Conservation (phyloP, 176 grass and related monocot genomes). For the Leersia perrieri region DNA sequence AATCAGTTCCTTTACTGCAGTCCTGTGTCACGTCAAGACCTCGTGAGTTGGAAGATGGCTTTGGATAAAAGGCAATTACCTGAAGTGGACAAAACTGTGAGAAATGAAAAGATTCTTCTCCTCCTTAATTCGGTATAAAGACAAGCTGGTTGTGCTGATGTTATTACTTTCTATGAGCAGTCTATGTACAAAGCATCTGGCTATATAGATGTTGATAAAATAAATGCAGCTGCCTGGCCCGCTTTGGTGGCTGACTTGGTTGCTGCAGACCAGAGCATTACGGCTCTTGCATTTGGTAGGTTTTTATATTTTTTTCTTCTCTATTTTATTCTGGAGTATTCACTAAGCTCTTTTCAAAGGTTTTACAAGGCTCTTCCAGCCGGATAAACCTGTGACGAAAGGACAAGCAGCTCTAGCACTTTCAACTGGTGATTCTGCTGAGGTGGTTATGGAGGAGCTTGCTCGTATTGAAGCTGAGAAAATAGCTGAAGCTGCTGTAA, state of each 20-base stretch:
- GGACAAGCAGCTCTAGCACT: constrained; percentile 85
- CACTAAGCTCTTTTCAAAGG: constrained; percentile 45
- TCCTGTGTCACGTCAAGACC: constrained; percentile 85
- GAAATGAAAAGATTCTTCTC: constrained; percentile 31
- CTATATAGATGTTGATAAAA: constrained; percentile 91
- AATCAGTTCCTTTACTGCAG: constrained; percentile 46
- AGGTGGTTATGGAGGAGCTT: constrained; percentile 78
- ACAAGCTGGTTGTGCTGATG: constrained; percentile 2
- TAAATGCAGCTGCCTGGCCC: constrained; percentile 87
- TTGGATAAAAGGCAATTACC: constrained; percentile 70
- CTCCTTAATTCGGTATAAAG: neutral
- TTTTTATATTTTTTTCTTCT: constrained; percentile 22
- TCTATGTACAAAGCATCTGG: constrained; percentile 64
- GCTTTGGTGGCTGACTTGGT: constrained; percentile 70
- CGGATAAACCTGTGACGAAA: constrained; percentile 93
- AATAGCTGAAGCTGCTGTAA: constrained; percentile 90
- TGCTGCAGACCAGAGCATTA: constrained; percentile 89
- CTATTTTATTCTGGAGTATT: neutral
- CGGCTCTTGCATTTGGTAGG: constrained; percentile 90
- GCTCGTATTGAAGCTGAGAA: constrained; percentile 87
- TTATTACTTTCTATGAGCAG: constrained; percentile 37
- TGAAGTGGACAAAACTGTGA: constrained; percentile 85
- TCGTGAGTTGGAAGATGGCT: constrained; percentile 95
- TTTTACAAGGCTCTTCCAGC: constrained; percentile 94
- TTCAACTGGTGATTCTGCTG: constrained; percentile 80